Base-by-base conservation (phyloP, 768 basidiomycete genomes). In the button mushroom (Agaricus bisporus) region DNA sequence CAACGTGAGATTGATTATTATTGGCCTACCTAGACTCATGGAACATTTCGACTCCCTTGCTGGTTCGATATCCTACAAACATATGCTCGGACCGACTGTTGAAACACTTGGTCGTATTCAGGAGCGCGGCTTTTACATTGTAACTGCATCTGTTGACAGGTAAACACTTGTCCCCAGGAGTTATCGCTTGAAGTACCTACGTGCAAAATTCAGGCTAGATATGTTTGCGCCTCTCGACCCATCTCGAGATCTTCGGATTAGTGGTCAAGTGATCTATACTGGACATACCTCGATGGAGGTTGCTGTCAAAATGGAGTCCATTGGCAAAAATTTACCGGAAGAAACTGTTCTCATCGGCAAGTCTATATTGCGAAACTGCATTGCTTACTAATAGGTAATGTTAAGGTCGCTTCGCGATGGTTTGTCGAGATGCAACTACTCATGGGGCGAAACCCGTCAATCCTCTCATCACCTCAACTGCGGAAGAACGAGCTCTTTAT, bases 381-480 rank as follows among this genome's bases (percentile, higher is more conserved):
- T 28, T 45, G 10, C 4, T 26, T 28, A 14, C 22, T 45, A 6
- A n/a, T 9, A 7, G 20, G 22, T 25, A 3, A 15, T 44, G 15
- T 15, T 26, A 37, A 90, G 91, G 91, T n/a, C 81, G 90, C n/a
- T 93, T 93, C 70, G 85, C 85, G 0, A 93, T 93, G 90, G 90
- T 92, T 6, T 91, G 88, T 63, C 72, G 89, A 53, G 84, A 91
- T 61, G 78, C 85, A 0, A 64, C 66, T 12, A 87, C 86, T 2
- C 81, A 85, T 56, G 77, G 75, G 48, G 82, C 90, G 0, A 71
- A 76, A 36, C 68, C 76, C 8, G 82, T 93, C 22, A 85, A 86
- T 59, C 79, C 79, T 7, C 70, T 94, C 12, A 66, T 75, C 6
- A 71, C 85, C 25, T 68, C 74, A 15, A 82, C 81, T 0, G 67